Conservation (phyloP, 345 rosid species). For the Erucastrum elatum region DNA sequence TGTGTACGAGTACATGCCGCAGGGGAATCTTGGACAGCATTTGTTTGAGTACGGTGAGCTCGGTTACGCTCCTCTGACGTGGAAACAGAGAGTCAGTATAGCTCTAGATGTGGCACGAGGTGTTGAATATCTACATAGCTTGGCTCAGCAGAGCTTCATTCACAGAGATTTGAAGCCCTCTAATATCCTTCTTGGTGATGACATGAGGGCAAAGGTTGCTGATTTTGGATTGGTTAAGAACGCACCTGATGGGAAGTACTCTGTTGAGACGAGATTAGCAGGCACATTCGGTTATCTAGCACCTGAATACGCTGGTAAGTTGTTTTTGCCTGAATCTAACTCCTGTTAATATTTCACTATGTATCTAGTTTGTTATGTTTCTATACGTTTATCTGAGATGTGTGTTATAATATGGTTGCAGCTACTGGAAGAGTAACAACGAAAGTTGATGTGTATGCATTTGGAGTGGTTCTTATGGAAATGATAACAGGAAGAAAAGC, state of each 20-base stretch:
- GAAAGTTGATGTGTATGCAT: constrained; percentile 84
- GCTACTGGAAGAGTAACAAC: constrained; percentile 95
- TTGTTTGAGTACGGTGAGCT: constrained; percentile 60
- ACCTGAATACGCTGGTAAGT: constrained; percentile 91
- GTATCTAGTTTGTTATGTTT: neutral
- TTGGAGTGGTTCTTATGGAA: constrained; percentile 91
- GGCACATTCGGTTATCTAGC: constrained; percentile 97
- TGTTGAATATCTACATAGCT: constrained; percentile 84
- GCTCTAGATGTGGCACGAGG: constrained; percentile 93
- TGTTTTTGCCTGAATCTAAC: neutral
- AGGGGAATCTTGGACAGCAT: constrained; percentile 77
- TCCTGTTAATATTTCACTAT: neutral
- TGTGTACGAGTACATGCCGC: constrained; percentile 92
- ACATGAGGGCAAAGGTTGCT: constrained; percentile 93
- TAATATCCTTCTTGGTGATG: constrained; percentile 85
- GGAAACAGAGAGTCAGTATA: constrained; percentile 79
- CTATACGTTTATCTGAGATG: neutral
- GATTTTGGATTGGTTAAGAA: constrained; percentile 90
- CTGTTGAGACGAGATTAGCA: constrained; percentile 82
- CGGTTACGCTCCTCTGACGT: constrained; percentile 56
- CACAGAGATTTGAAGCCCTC: constrained; percentile 94
- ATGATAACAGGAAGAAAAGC: constrained; percentile 82
- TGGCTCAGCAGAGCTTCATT: constrained; percentile 87
- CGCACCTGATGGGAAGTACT: constrained; percentile 83
- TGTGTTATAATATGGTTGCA: constrained; percentile 33